Evolutionary conservation across 345 rosid genomes (phyloP).

Genomic region (Barbarea vulgaris): DNA sequence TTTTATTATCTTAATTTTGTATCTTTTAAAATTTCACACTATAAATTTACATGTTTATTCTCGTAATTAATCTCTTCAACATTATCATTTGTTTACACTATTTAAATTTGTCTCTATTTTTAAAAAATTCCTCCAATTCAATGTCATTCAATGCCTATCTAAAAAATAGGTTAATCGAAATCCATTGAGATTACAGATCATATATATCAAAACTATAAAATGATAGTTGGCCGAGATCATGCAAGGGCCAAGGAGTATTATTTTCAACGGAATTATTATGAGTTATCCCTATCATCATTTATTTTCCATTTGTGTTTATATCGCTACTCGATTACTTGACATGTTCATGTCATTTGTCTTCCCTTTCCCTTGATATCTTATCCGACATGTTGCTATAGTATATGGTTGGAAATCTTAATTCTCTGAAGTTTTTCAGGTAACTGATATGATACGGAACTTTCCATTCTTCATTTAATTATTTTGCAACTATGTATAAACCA

Average conservation of each 20-base stretch:
- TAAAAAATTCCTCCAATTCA: background rate
- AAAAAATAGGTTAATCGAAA: background rate
- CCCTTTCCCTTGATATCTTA: background rate
- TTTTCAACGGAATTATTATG: background rate
- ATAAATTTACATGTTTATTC: background rate
- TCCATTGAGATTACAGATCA: background rate
- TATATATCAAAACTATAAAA: background rate
- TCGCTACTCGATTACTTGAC: constrained; percentile 12
- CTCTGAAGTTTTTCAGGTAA: constrained; percentile 1
- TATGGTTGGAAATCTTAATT: constrained; percentile 27
- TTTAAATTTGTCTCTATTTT: background rate
- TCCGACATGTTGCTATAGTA: constrained; percentile 16
- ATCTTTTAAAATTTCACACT: background rate
- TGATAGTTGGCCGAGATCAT: background rate
- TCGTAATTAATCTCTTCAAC: background rate
- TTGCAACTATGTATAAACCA: background rate
- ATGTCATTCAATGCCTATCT: background rate
- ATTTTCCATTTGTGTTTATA: constrained; percentile 10
- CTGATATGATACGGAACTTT: constrained; percentile 27
- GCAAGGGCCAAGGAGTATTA: background rate
- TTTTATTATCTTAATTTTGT: background rate
- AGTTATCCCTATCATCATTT: background rate
- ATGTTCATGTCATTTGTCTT: constrained; percentile 15
- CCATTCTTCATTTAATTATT: background rate
- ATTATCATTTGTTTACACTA: background rate